Evolutionary conservation across 140 eudicot genomes (phyloP).

Genomic region (Senecio squalidus): DNA sequence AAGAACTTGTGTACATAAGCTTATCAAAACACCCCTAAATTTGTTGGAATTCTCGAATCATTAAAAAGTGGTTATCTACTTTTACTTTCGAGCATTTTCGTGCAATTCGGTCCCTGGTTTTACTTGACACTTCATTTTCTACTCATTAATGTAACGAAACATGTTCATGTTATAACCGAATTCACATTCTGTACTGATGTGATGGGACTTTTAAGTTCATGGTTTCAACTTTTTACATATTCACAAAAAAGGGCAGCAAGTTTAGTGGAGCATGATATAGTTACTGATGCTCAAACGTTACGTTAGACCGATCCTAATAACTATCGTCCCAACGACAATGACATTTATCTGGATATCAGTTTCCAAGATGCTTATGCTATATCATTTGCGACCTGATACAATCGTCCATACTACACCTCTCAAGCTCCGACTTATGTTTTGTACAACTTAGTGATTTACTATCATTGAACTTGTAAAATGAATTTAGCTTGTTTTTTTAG

Average conservation of each 20-base stretch:
- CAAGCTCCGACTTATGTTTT: no score
- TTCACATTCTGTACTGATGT: slow-evolving; percentile 1
- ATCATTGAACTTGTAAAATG: no score
- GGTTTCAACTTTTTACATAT: background rate
- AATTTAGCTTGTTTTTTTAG: no score
- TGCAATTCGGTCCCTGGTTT: slow-evolving; percentile 15
- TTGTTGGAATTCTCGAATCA: background rate
- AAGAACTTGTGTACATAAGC: no score
- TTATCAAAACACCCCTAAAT: no score
- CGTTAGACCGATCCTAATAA: no score
- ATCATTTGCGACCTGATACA: no score
- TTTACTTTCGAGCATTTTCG: slow-evolving; percentile 19
- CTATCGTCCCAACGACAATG: background rate
- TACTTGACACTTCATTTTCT: slow-evolving; percentile 3
- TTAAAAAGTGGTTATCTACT: slow-evolving; percentile 12
- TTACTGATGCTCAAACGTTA: no score
- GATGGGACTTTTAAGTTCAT: background rate
- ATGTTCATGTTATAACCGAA: slow-evolving; percentile 9
- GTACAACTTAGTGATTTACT: no score
- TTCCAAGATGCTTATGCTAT: no score
- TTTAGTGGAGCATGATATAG: background rate
- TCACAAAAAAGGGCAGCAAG: background rate
- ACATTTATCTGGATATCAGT: no score
- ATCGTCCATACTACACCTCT: no score
- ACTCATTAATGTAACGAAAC: background rate